phyloP scores from a whole-genome alignment of 2,329 filamentous ascomycete genomes.

The Colletotrichum sp. region DNA sequence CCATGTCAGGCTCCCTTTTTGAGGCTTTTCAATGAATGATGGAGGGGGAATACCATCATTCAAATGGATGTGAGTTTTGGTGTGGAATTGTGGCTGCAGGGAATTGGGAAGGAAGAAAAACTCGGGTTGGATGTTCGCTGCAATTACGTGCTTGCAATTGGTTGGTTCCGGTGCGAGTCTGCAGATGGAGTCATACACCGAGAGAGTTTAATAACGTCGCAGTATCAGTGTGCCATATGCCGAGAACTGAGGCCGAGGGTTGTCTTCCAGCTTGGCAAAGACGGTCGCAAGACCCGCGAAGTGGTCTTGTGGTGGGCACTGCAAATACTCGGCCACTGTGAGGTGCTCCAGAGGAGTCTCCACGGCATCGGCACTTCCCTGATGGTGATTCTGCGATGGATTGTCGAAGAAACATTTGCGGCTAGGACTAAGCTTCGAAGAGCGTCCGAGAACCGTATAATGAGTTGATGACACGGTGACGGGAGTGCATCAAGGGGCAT shows the following conservation, averaged over 20 bases:
- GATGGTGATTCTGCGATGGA: background rate
- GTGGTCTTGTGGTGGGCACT: background rate
- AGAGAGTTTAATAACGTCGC: background rate
- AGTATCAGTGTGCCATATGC: background rate
- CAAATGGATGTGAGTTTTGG: too few species aligned
- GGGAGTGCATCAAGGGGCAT: background rate
- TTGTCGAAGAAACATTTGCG: background rate
- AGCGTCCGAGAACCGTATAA: background rate
- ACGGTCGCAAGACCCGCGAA: background rate
- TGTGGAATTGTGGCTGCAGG: too few species aligned
- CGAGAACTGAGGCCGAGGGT: background rate
- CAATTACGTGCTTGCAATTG: background rate
- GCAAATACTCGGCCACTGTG: background rate
- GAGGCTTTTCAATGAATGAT: too few species aligned
- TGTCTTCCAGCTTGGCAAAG: background rate
- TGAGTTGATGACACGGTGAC: background rate
- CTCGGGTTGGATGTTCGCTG: background rate
- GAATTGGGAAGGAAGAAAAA: background rate
- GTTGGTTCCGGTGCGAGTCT: background rate
- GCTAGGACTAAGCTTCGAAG: background rate
- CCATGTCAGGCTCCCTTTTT: too few species aligned
- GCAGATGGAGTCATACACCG: background rate
- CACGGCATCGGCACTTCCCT: background rate
- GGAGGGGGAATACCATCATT: too few species aligned
- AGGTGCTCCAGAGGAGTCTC: background rate